Base-by-base conservation (phyloP, 2,329 filamentous ascomycete genomes). In the Fusarium chlamydosporum region DNA sequence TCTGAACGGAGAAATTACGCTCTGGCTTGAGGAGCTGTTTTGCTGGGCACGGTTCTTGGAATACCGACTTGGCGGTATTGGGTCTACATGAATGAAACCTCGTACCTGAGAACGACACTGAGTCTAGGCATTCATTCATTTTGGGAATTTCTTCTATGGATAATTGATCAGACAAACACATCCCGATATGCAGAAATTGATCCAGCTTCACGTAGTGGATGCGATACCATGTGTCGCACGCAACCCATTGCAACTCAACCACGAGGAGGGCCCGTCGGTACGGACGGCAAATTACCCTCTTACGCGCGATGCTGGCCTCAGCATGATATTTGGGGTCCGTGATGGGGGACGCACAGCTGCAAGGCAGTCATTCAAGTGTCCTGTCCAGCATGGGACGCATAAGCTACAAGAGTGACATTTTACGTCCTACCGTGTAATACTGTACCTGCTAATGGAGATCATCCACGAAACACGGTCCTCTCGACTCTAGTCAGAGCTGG, bases 391-490 rank as follows among this genome's bases (percentile, higher is more conserved):
- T 29, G 29, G 29, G 10, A 11, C 8, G 18, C 16, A 16, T n/a
- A 27, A 11, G 23, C 41, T 45, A 29, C 20, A 20, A 38, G 9
- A 38, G 12, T 9, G 20, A 15, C 15, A 45, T 11, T 43, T 16
- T 43, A 27, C 26, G 6, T 72, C 68, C 58, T 73, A 66, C 68
- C 60, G 70, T 61, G n/a, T n/a, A n/a, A n/a, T n/a, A n/a, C n/a
- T n/a, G n/a, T 16, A 37, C 34, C 34, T 48, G 45, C 27, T 46
- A 18, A 48, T 53, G 40, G 61, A 51, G 43, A 55, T 67, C 37
- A 42, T 51, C 46, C 54, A 65, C 42, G 42, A 54, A 60, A 66
- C 56, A 62, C 62, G 16, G 43, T 51, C 35, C 26, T 45, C 43
- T 47, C 20, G 15, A 47, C 31, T 29, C 53, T 43, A 42, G 29